A percentile compares a stretch with the other conserved stretches of the same genome.
Evolutionary conservation across 345 rosid genomes (phyloP).

Genomic region (Litchi chinensis): DNA sequence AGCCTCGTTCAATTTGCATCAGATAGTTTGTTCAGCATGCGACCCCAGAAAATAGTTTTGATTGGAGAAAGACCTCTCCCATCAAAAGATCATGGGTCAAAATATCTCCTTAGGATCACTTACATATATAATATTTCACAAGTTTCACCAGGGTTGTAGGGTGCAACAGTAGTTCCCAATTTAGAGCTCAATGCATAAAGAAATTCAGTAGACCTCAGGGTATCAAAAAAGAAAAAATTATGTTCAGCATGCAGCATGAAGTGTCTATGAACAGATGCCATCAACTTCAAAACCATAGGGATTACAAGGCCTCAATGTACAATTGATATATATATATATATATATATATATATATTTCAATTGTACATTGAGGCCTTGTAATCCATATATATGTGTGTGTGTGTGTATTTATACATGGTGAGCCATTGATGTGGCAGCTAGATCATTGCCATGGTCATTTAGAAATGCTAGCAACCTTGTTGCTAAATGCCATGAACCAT

Average conservation of each 20-base stretch:
- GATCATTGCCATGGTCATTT: conserved; percentile 7
- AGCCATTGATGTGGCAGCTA: background rate
- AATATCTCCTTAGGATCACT: background rate
- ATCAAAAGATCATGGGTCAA: background rate
- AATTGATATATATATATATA: background rate
- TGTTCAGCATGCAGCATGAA: background rate
- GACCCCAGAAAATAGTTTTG: background rate
- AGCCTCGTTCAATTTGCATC: background rate
- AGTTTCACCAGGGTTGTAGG: background rate
- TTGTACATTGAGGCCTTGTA: no score
- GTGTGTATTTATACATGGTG: background rate
- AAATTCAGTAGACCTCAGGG: background rate
- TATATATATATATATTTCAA: no score
- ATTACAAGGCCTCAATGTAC: background rate
- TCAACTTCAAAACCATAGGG: background rate
- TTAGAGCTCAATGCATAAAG: background rate
- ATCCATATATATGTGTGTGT: no score
- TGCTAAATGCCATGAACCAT: background rate
- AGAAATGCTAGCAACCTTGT: background rate
- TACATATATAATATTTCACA: background rate
- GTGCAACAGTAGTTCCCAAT: background rate
- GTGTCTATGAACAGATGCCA: background rate
- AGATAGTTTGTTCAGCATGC: background rate
- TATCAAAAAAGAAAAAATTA: no score
- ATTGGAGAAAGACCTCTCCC: background rate